These are phyloP conservation scores for Sordariomycetes sp. DNA, from an alignment of 2,329 filamentous ascomycete species.

Conservation along the genomic window DNA sequence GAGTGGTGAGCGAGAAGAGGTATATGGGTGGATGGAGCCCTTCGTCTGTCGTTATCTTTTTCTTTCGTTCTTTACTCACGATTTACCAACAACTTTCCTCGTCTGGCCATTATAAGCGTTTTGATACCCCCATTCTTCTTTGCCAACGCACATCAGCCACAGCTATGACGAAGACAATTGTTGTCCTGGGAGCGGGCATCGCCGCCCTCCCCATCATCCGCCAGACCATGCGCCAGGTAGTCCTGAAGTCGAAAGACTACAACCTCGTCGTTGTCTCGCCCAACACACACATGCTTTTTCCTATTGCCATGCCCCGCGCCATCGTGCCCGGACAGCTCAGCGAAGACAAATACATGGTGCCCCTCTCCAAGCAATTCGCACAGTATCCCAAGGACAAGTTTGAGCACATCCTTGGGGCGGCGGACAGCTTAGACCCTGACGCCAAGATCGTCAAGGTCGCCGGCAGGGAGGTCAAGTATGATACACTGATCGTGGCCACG, in stretches of 20 bases:
- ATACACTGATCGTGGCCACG: constrained; percentile 46
- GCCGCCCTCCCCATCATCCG: constrained; percentile 38
- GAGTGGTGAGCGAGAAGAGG: too few species aligned
- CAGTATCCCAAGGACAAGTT: constrained; percentile 37
- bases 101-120: too few species aligned
- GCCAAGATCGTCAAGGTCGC: constrained; percentile 31
- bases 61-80: too few species aligned
- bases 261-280: constrained; percentile 37
- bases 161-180: constrained; percentile 25
- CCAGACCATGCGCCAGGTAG: constrained; percentile 35
- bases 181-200: constrained; percentile 40
- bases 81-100: too few species aligned
- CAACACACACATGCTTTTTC: constrained; percentile 40
- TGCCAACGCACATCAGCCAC: too few species aligned
- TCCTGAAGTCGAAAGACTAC: constrained; percentile 27
- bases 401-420: constrained; percentile 41
- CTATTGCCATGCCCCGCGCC: constrained; percentile 35
- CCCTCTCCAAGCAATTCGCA: constrained; percentile 32
- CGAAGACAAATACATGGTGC: constrained; percentile 26
- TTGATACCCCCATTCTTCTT: too few species aligned
- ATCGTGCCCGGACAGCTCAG: constrained; percentile 34
- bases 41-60: too few species aligned
- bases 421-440: constrained; percentile 30
- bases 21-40: too few species aligned
- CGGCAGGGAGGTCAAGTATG: constrained; percentile 32